phyloP scores from a whole-genome alignment of 1,139 yeast species.

The Meyerozyma athensensis region DNA sequence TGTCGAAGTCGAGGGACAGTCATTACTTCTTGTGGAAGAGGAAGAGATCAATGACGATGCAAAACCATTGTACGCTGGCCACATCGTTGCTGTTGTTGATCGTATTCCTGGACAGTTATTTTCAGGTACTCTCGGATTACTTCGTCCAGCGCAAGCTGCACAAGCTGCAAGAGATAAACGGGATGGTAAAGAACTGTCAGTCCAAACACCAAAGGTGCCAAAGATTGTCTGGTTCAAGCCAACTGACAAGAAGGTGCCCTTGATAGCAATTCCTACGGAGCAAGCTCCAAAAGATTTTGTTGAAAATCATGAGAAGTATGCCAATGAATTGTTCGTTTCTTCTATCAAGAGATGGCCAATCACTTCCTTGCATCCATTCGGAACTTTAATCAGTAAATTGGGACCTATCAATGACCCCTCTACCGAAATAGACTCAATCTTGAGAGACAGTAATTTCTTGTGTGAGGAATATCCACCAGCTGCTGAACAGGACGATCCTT shows the following conservation, averaged over 20 bases:
- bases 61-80: slow-evolving; percentile 95
- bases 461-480: slow-evolving; percentile 75
- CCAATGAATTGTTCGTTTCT: slow-evolving; percentile 83
- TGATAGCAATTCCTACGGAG: slow-evolving; percentile 97
- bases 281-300: slow-evolving; percentile 96
- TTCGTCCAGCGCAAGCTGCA: slow-evolving; percentile 95
- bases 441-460: slow-evolving; percentile 88
- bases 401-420: slow-evolving; percentile 75
- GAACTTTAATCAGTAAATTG: slow-evolving; percentile 82
- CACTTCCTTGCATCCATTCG: slow-evolving; percentile 96
- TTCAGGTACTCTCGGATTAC: slow-evolving; percentile 86
- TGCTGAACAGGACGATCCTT: slow-evolving; percentile 19
- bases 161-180: slow-evolving; percentile 72
- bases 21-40: slow-evolving; percentile 84
- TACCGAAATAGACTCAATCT: slow-evolving; percentile 83
- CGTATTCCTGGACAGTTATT: slow-evolving; percentile 96
- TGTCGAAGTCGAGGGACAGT: slow-evolving; percentile 97
- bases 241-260: slow-evolving; percentile 93
- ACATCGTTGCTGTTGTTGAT: slow-evolving; percentile 95
- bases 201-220: slow-evolving; percentile 59
- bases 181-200: slow-evolving; percentile 45
- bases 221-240: slow-evolving; percentile 99
- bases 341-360: slow-evolving; percentile 99
- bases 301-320: slow-evolving; percentile 80
- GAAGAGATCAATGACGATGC: slow-evolving; percentile 91